Evolutionary conservation across 164 flowering plant species (phyloP).

Genomic region (Magnolia changhungtana): DNA sequence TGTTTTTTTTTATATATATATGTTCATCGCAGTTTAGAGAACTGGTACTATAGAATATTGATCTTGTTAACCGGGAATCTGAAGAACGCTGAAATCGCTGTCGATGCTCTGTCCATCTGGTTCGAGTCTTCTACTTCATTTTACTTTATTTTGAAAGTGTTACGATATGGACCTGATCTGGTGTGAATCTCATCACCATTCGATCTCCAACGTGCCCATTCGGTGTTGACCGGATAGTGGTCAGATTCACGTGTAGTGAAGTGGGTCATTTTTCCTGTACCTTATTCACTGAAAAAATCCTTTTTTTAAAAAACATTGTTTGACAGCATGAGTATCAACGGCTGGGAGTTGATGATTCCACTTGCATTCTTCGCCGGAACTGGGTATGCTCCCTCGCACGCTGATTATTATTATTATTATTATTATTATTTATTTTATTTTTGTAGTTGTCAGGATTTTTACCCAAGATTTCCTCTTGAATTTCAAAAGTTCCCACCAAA

Average conservation of each 20-base stretch:
- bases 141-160: too few relatives aligned
- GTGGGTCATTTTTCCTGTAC: neutral
- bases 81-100: constrained; percentile 47
- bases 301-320: neutral
- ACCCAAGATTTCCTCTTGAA: too few relatives aligned
- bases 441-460: too few relatives aligned
- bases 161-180: too few relatives aligned
- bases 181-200: neutral
- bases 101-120: constrained; percentile 72
- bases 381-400: constrained; percentile 35
- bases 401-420: too few relatives aligned
- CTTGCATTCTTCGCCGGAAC: constrained; percentile 58
- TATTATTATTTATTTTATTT: too few relatives aligned
- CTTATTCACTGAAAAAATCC: neutral
- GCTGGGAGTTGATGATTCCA: constrained; percentile 75
- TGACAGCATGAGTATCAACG: constrained; percentile 55
- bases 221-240: too few relatives aligned
- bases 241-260: neutral
- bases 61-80: constrained; percentile 60
- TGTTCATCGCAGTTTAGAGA: constrained; percentile 48
- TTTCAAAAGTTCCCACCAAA: too few relatives aligned
- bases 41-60: constrained; percentile 64
- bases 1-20: neutral
- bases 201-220: neutral
- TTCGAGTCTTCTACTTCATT: constrained; percentile 4